Base-by-base conservation (phyloP, 1,284 basidiomycete genomes). In the Rhodotorula sp. region DNA sequence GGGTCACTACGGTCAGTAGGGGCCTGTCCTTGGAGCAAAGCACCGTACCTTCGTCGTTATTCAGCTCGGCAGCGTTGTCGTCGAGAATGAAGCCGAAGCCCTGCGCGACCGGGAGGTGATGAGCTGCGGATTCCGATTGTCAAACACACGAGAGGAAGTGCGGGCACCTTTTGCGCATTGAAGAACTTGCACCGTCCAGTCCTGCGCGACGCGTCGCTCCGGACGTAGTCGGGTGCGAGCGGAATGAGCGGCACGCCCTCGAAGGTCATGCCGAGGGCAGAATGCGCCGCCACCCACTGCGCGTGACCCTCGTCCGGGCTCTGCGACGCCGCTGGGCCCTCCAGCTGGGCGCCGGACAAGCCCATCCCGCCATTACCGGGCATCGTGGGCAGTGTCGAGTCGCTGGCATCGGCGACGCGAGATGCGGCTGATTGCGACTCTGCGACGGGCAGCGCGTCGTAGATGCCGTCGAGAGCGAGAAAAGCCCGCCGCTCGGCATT, bases 51-150 rank as follows among this genome's bases (percentile, higher is more conserved):
- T 75, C 74, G 17, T 70, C 71, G 34, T 58, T 34, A 9, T 63
- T 66, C 14, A 75, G 48, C 42, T 73, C 71, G 9, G 62, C 58
- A 1, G 68, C 53, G 3, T 19, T 41, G 23, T 66, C 48, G 56
- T 75, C 74, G 45, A 75, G 52, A 13, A 75, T 66, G 59, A 75
- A 75, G 2, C 74, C 74, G 45, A 75, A 75, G 4, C 74, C 74
- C 69, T 68, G 57, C 53, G 10, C 4, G 14, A 19, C 0, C 23
- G 12, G 3, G 13, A 8, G 27, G 17, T 65, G n/a, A 56, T 17
- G 14, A 34, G 19, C 10, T 8, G 10, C 17, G 25, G 8, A 4
- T 5, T 17, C 3, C 55, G 41, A 3, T 7, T n/a, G n/a, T 50
- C 19, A n/a, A 53, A 1, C n/a, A 3, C 25, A 7, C 9, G 3